Evolutionary conservation across 2,329 filamentous ascomycete genomes (phyloP).

Genomic region (Aspergillus fumigatus): DNA sequence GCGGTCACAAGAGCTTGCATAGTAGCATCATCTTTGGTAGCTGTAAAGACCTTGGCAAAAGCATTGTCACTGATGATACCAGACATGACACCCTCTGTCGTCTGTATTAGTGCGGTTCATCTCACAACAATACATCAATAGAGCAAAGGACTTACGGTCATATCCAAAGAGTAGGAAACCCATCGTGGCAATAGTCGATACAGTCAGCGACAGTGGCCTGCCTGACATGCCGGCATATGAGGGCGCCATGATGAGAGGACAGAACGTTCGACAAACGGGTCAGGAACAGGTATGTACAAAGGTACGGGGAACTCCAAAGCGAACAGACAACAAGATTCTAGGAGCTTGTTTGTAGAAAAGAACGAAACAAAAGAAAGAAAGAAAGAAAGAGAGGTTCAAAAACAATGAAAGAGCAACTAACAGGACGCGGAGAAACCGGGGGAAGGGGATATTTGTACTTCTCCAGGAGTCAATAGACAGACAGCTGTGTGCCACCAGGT

Average conservation of each 20-base stretch:
- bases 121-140: not conserved
- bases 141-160: slow-evolving; percentile 40
- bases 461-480: slow-evolving; percentile 15
- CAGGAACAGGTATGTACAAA: not conserved
- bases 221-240: slow-evolving; percentile 58
- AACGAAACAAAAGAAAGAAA: slow-evolving; percentile 4
- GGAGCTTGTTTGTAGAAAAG: not conserved
- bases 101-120: not conserved
- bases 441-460: slow-evolving; percentile 26
- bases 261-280: not conserved
- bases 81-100: slow-evolving; percentile 36
- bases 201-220: slow-evolving; percentile 50
- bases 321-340: not conserved
- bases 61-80: slow-evolving; percentile 33
- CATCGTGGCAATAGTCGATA: slow-evolving; percentile 61
- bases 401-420: slow-evolving; percentile 13
- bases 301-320: not conserved
- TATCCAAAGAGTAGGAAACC: slow-evolving; percentile 60
- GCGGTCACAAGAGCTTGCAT: slow-evolving; percentile 33
- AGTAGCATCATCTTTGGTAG: slow-evolving; percentile 34
- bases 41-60: slow-evolving; percentile 32
- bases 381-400: slow-evolving; percentile 4
- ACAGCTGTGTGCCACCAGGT: slow-evolving; percentile 18
- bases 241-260: slow-evolving; percentile 43
- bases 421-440: slow-evolving; percentile 14